Evolutionary conservation across 2,329 filamentous ascomycete species (phyloP).

Genomic region (Leptographium radiaticola): DNA sequence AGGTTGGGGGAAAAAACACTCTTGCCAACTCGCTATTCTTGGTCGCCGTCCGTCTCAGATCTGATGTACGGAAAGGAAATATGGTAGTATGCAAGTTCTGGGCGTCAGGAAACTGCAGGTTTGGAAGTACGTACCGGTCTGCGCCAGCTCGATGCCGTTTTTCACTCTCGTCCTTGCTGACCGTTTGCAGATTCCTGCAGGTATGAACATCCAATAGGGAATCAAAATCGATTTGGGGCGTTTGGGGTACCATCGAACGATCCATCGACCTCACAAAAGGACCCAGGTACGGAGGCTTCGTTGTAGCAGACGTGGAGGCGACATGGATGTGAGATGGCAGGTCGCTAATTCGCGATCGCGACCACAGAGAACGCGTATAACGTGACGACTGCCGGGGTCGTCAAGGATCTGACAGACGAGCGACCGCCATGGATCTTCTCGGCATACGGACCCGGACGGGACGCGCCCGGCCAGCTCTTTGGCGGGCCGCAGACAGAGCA

Average conservation of each 20-base stretch:
- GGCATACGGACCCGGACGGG: constrained; percentile 64
- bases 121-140: constrained; percentile 26
- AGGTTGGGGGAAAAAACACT: no score
- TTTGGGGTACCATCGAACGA: constrained; percentile 11
- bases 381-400: constrained; percentile 46
- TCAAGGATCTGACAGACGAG: constrained; percentile 54
- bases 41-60: background rate
- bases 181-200: constrained; percentile 32
- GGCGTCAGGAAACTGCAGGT: constrained; percentile 38
- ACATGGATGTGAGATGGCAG: background rate
- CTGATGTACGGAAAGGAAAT: background rate
- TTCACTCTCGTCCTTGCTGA: constrained; percentile 1
- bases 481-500: constrained; percentile 68
- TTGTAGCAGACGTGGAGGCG: background rate
- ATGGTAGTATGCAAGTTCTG: constrained; percentile 32
- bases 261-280: background rate
- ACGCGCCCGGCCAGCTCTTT: constrained; percentile 72
- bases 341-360: background rate
- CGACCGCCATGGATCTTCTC: constrained; percentile 78
- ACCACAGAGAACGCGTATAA: constrained; percentile 26
- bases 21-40: background rate
- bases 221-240: constrained; percentile 43
- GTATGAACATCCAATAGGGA: constrained; percentile 35
- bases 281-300: background rate
- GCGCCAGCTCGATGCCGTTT: background rate